These are phyloP conservation scores for Gracilaria domingensis DNA, from an alignment of 23 red algal species.

Conservation along the genomic window DNA sequence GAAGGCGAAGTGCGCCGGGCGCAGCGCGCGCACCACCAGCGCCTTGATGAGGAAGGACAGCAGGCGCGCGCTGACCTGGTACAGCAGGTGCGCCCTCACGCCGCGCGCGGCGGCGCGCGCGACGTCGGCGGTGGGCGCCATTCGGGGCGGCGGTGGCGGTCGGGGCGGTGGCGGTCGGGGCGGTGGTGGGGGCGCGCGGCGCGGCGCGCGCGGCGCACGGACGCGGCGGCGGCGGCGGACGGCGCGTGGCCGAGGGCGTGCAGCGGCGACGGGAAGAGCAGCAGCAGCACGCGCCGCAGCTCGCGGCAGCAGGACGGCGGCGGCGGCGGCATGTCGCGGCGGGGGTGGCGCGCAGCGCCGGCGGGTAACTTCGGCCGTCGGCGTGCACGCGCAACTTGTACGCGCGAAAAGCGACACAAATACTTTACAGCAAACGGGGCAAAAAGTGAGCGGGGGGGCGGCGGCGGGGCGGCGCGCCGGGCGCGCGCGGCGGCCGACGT, in stretches of 20 bases:
- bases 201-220: neutral
- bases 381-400: too few relatives aligned
- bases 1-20: conserved; percentile 80
- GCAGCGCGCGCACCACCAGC: conserved; percentile 66
- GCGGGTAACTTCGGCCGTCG: too few relatives aligned
- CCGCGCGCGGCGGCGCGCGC: conserved; percentile 64
- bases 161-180: neutral
- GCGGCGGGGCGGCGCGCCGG: neutral
- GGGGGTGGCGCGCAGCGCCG: neutral
- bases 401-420: too few relatives aligned
- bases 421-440: too few relatives aligned
- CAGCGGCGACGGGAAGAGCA: conserved; percentile 19
- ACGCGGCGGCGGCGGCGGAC: neutral
- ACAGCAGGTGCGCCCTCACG: conserved; percentile 54
- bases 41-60: conserved; percentile 79
- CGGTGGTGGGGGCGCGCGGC: neutral
- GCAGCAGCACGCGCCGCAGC: conserved; percentile 32
- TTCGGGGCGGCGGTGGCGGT: neutral
- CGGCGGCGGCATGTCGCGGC: neutral
- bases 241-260: neutral
- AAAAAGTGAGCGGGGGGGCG: neutral
- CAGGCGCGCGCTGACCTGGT: conserved; percentile 58
- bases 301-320: conserved; percentile 9
- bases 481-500: neutral
- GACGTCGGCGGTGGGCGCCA: neutral